Evolutionary conservation across 192 early-diverging fungal species (phyloP), one percentile per base, ranked within the genome.

Genomic region (Coemansia pectinata): DNA sequence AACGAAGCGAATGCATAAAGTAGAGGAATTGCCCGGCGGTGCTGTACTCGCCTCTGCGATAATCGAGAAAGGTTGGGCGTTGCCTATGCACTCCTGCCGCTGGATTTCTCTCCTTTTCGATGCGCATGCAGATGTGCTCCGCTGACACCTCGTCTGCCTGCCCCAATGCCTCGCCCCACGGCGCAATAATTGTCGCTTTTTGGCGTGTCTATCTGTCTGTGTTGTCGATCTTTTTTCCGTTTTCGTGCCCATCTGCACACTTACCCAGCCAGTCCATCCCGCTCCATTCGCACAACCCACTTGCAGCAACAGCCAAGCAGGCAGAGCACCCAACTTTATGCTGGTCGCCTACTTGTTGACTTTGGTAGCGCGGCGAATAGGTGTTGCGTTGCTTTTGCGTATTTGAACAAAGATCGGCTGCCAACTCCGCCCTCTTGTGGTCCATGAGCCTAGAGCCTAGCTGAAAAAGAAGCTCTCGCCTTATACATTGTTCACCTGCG

Each of bases 61-160:
- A 53, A 63, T 61, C 60, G 68, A 15, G 60, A 70, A 70, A 38
- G 62, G 68, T 70, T 70, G 68, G 68, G 68, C 68, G 33, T 47
- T 33, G 27, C 31, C 45, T 59, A 69, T 69, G 67, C 58, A 23
- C 61, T 29, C 31, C 38, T 42, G 41, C 38, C 29, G 27, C 33
- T 27, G 60, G 33, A 33, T 52, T 62, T 62, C 47, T 70, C 23
- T 25, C 48, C 48, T 14, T 23, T 36, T 47, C 66, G 39, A 45
- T 33, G 61, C 48, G 34, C 47, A 70, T 70, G 68, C 68, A 53
- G 59, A 31, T 44, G 41, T 48, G 60, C 66, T 34, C 33, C 31
- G 31, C 44, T 65, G 63, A 50, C 63, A 50, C 55, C 31, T 58
- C 15, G 63, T 50, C 45, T n/a, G 29, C 45, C 21, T 19, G 27